A percentile compares a stretch with the other conserved stretches of the same genome.
These are phyloP conservation scores for Adiantum capillusveneris DNA, from an alignment of 75 land plant species.

Conservation along the genomic window DNA sequence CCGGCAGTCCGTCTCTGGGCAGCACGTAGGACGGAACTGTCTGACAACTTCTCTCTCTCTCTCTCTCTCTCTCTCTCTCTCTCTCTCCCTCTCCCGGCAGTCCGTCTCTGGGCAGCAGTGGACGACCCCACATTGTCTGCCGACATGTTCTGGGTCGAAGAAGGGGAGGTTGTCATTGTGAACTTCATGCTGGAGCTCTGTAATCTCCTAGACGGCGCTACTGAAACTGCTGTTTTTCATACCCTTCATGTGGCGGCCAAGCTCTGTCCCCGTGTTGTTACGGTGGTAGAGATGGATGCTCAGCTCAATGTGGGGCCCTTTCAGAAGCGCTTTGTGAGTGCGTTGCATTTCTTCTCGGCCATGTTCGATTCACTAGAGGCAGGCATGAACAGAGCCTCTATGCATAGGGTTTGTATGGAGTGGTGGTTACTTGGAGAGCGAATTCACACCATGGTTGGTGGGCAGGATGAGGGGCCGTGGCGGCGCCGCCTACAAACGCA, in stretches of 20 bases:
- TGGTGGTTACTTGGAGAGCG: constrained; percentile 43
- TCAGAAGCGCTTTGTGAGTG: constrained; percentile 41
- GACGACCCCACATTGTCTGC: constrained; percentile 27
- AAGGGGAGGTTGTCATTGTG: constrained; percentile 53
- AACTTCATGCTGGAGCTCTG: constrained; percentile 91
- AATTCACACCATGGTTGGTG: constrained; percentile 46
- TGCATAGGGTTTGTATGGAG: constrained; percentile 54
- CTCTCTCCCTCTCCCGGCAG: too few relatives aligned
- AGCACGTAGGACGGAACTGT: too few relatives aligned
- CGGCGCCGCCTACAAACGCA: constrained; percentile 48
- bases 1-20: too few relatives aligned
- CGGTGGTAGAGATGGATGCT: constrained; percentile 83
- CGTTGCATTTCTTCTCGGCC: constrained; percentile 56
- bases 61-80: too few relatives aligned
- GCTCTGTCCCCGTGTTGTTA: constrained; percentile 52
- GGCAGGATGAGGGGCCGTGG: constrained; percentile 23
- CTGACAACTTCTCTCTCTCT: too few relatives aligned
- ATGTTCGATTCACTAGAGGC: constrained; percentile 85
- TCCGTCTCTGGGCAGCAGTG: too few relatives aligned
- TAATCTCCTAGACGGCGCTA: constrained; percentile 45
- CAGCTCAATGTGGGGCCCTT: constrained; percentile 46
- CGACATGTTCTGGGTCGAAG: background rate
- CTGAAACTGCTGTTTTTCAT: constrained; percentile 15
- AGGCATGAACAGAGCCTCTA: constrained; percentile 47
- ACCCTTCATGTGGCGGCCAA: constrained; percentile 45